Percentiles rank a stretch among this genome's conserved stretches.
Conservation (phyloP, 2,329 filamentous ascomycete genomes). For the Septoria petroselini region DNA sequence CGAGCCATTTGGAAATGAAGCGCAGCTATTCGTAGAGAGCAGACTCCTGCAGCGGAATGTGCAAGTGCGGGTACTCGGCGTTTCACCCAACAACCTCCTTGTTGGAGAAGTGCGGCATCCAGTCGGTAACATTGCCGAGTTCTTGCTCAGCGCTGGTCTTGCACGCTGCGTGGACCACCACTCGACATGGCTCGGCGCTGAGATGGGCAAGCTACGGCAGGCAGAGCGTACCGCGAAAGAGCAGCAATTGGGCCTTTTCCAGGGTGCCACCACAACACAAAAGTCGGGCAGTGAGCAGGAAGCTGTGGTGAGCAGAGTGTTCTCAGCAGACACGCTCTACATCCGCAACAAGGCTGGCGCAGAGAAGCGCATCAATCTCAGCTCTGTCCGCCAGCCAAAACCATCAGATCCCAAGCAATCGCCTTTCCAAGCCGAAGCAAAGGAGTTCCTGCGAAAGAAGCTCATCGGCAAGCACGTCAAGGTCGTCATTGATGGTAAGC, state of each 20-base stretch:
- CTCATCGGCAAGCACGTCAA: slow-evolving; percentile 94
- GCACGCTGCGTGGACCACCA: slow-evolving; percentile 95
- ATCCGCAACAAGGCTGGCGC: slow-evolving; percentile 77
- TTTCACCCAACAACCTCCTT: slow-evolving; percentile 87
- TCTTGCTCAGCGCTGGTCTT: slow-evolving; percentile 82
- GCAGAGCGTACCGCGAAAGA: slow-evolving; percentile 84
- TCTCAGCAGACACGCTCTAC: slow-evolving; percentile 85
- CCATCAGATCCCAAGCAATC: slow-evolving; percentile 80
- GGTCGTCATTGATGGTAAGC: slow-evolving; percentile 83
- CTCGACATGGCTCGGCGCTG: slow-evolving; percentile 81
- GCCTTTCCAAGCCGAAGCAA: slow-evolving; percentile 87
- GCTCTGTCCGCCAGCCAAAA: slow-evolving; percentile 91
- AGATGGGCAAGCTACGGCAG: slow-evolving; percentile 80
- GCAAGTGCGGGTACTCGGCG: slow-evolving; percentile 76
- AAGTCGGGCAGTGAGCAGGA: slow-evolving; percentile 65
- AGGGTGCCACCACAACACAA: slow-evolving; percentile 66
- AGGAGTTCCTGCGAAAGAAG: slow-evolving; percentile 91
- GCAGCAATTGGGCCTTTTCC: slow-evolving; percentile 74
- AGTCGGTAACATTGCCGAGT: slow-evolving; percentile 82
- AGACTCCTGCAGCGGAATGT: slow-evolving; percentile 83
- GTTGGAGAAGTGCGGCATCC: slow-evolving; percentile 85
- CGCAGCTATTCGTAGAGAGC: slow-evolving; percentile 80
- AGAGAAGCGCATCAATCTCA: slow-evolving; percentile 88
- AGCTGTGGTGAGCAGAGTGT: slow-evolving; percentile 77
- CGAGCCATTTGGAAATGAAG: slow-evolving; percentile 87